Base-by-base conservation (phyloP, 257 asterid species). In the Plantago elongata region DNA sequence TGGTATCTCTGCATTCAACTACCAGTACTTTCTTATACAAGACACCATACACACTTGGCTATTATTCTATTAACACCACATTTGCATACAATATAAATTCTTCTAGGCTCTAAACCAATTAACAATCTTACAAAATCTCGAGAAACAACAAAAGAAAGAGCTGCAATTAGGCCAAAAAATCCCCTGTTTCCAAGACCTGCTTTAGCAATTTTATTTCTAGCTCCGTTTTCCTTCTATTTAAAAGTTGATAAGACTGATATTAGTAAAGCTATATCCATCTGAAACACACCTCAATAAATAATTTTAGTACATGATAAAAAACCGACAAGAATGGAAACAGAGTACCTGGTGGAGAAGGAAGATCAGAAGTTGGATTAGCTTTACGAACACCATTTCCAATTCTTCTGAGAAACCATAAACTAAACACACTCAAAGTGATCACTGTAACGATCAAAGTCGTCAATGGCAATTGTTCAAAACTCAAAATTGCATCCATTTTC, bases 311-410 rank as follows among this genome's bases (percentile, higher is more conserved):
- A 42, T 0, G 3, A 61, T 9, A 14, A 9, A 34, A 9, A 3
- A n/a, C 0, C 7, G 63, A 54, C 7, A 29, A 34, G 16, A 13
- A 38, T 0, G 34, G 17, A 46, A 44, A 60, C 37, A n/a, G 50
- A 15, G 9, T 68, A 85, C 94, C 84, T 49, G 90, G 88, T n/a
- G 79, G 52, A 46, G 67, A 67, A 44, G 78, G 81, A 57, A 79
- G 85, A 54, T 72, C 74, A 9, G 85, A 70, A 57, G 81, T 63
- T 43, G 61, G 54, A 72, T 48, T 54, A 54, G 30, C 42, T 54
- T 52, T 76, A 63, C 64, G 82, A 15, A 45, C 69, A 22, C 62
- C 74, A 77, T 67, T 16, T 15, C 61, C 27, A 64, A 62, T 67
- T 9, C 66, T 62, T 14, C 51, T 81, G 60, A 79, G 34, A 44